phyloP scores from a whole-genome alignment of 768 basidiomycete genomes.

The Agrocybe chaxingu region DNA sequence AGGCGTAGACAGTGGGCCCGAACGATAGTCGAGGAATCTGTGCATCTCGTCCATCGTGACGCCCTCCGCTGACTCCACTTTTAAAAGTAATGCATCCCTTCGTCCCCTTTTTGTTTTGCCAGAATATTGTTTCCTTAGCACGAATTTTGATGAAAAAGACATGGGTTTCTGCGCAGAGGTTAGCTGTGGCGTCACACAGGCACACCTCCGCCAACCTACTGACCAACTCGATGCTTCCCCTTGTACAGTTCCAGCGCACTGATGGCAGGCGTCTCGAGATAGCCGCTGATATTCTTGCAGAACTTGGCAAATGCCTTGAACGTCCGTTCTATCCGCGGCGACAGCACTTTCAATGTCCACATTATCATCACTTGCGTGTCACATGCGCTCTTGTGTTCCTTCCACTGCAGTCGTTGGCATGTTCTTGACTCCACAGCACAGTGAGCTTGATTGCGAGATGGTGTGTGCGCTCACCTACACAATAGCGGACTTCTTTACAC shows the following conservation, averaged over 20 bases:
- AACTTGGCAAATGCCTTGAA: conserved; percentile 15
- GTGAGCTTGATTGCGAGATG: background rate
- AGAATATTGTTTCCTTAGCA: conserved; percentile 13
- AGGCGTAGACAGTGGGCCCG: conserved; percentile 8
- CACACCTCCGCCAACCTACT: background rate
- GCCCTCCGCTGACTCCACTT: conserved; percentile 10
- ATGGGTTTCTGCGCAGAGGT: conserved; percentile 6
- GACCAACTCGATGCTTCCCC: conserved; percentile 11
- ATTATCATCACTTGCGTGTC: conserved; percentile 5
- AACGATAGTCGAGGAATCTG: conserved; percentile 10
- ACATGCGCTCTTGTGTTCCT: conserved; percentile 10
- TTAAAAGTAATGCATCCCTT: conserved; percentile 10
- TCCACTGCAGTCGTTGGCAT: conserved; percentile 14
- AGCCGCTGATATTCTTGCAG: conserved; percentile 7
- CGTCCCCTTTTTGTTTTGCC: conserved; percentile 1
- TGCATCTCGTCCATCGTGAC: conserved; percentile 15
- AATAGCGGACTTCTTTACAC: conserved; percentile 17
- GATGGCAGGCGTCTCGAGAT: conserved; percentile 13
- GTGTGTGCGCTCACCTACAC: conserved; percentile 6
- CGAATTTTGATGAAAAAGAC: conserved; percentile 10
- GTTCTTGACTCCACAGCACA: conserved; percentile 6
- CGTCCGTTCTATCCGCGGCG: conserved; percentile 6
- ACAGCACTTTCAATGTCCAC: conserved; percentile 2
- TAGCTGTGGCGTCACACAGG: too few species aligned
- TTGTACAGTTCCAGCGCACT: conserved; percentile 11